These are phyloP conservation scores for Phialophora expanda DNA, from an alignment of 2,329 filamentous ascomycete species.

Conservation along the genomic window DNA sequence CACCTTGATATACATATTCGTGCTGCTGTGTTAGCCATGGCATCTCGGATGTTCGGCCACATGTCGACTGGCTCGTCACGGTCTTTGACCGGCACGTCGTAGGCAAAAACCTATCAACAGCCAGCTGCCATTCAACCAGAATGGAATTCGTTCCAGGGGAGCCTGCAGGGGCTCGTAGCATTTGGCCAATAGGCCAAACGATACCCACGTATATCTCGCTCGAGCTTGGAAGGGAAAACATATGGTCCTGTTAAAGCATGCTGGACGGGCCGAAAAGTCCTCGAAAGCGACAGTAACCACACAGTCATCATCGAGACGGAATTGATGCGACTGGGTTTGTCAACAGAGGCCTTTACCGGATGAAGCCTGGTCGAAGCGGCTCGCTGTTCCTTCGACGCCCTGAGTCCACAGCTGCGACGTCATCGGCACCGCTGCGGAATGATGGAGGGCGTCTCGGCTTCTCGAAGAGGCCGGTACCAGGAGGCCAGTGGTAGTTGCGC, in stretches of 20 bases:
- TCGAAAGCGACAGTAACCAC: background rate
- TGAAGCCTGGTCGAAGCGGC: background rate
- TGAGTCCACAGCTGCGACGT: background rate
- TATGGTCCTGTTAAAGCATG: background rate
- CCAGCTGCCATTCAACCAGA: background rate
- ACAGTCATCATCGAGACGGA: background rate
- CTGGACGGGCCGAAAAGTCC: background rate
- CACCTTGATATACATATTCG: slow-evolving; percentile 10
- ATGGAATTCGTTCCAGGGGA: slow-evolving; percentile 13
- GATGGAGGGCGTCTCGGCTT: background rate
- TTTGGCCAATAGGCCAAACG: background rate
- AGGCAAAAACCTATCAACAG: background rate
- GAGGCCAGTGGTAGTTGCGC: no score
- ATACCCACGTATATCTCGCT: background rate
- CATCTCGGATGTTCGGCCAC: slow-evolving; percentile 12
- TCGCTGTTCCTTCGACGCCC: no score
- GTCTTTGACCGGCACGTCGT: slow-evolving; percentile 1
- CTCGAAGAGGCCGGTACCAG: background rate
- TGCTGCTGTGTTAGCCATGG: background rate
- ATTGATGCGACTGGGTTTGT: background rate
- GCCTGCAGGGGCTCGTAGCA: background rate
- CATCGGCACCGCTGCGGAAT: background rate
- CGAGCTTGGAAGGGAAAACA: slow-evolving; percentile 10
- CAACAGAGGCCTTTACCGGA: background rate
- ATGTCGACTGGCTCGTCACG: background rate